Evolutionary conservation across 805 yeast species (phyloP), one percentile per base, ranked within the genome.

Genomic region (Priceomyces haplophilus): DNA sequence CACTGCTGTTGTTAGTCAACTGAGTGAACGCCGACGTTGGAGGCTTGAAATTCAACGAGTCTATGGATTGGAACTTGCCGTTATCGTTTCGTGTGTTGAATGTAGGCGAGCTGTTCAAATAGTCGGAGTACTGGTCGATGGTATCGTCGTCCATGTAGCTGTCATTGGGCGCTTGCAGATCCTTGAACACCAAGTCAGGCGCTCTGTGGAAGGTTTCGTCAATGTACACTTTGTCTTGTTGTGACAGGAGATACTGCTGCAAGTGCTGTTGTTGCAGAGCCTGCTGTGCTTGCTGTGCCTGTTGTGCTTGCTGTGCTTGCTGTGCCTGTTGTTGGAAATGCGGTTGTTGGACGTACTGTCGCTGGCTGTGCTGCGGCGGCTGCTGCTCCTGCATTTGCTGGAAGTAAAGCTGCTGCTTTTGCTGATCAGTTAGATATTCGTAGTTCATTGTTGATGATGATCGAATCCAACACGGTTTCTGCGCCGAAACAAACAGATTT

Each of bases 101-200:
- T 48, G 60, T 52, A 21, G 65, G 66, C 24, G 61, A 56, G 17
- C 52, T 44, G 25, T 58, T 57, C 25, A 58, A 52, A 37, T 50
- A 41, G 11, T 46, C 40, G 38, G 49, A 48, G 13, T 47, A 38
- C 37, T 38, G 42, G 52, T 45, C n/a, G 53, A 56, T 48, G 20
- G 61, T 53, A 47, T 67, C 75, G 37, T 68, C 72, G 17, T 69
- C 74, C 75, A 69, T 69, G 47, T 54, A 68, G 47, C 67, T 59
- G 41, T 56, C 67, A 17, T 61, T 25, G n/a, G 32, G 39, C 12
- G 34, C 21, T 17, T 33, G 40, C 12, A 24, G 20, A 4, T 41
- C 40, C 15, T 31, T 31, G 33, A 12, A 37, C 8, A 19, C 33
- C 5, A 37, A 23, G 27, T 36, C 40, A 7, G 44, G 39, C 12